Conservation (phyloP, 345 rosid species). For the Eucalyptus globulus region DNA sequence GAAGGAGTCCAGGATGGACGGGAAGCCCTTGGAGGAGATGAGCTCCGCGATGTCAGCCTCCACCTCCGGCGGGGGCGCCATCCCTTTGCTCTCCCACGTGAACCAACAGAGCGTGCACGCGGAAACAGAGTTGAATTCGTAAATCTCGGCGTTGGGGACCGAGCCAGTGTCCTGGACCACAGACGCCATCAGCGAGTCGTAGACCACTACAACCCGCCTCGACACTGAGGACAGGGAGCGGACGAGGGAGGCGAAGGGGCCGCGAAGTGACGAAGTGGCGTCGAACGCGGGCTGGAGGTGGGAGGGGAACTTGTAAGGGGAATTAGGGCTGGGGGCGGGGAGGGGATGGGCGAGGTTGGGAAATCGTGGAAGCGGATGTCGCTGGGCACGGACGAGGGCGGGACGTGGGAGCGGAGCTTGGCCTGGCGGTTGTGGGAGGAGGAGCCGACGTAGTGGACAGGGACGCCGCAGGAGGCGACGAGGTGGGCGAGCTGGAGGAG, state of each 20-base stretch:
- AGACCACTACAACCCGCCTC: background rate
- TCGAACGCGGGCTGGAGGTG: background rate
- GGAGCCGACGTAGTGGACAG: conserved; percentile 1
- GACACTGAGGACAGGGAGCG: background rate
- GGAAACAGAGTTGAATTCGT: background rate
- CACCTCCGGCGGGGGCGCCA: background rate
- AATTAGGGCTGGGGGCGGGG: conserved; percentile 1
- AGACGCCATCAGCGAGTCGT: conserved; percentile 3
- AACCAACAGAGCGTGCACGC: conserved; percentile 1
- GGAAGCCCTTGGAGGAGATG: background rate
- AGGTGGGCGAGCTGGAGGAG: conserved; percentile 3
- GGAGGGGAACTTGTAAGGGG: conserved; percentile 2
- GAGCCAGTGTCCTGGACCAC: background rate
- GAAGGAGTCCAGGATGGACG: background rate
- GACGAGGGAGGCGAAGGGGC: background rate
- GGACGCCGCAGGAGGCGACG: background rate
- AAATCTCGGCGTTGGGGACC: background rate
- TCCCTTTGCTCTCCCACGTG: background rate
- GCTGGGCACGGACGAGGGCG: background rate
- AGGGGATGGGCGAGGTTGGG: background rate
- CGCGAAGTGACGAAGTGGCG: background rate
- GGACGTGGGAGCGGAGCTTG: background rate
- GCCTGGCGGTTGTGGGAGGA: conserved; percentile 5
- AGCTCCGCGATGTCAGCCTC: background rate
- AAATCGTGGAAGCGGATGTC: conserved; percentile 6